Conservation (phyloP, 108 stramenopile genomes). For the Skeletonema costatum region DNA sequence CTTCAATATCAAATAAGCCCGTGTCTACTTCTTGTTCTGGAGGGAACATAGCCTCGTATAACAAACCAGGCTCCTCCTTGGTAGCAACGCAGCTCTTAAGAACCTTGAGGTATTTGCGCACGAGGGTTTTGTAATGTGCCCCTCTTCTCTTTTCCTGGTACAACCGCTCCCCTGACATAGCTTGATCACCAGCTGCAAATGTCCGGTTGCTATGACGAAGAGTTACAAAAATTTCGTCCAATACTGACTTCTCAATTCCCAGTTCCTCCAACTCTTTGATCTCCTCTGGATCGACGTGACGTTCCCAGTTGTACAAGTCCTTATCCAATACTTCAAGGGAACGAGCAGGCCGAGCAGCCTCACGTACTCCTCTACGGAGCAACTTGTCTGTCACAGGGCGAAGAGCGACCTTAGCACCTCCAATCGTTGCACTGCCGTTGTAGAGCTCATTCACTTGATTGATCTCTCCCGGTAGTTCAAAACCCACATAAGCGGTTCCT, state of each 20-base stretch:
- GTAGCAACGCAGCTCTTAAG: conserved; percentile 48
- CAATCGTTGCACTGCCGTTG: conserved; percentile 43
- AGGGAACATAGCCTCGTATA: conserved; percentile 66
- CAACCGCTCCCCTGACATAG: conserved; percentile 63
- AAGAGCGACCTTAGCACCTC: conserved; percentile 35
- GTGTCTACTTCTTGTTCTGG: conserved; percentile 70
- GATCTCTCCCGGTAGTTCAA: conserved; percentile 77
- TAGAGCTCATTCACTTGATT: conserved; percentile 49
- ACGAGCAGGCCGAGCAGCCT: conserved; percentile 60
- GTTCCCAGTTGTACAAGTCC: conserved; percentile 79
- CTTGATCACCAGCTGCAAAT: conserved; percentile 74
- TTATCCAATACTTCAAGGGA: conserved; percentile 68
- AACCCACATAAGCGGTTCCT: conserved; percentile 82
- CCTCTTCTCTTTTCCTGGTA: conserved; percentile 59
- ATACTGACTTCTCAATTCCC: conserved; percentile 61
- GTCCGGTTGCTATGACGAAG: conserved; percentile 74
- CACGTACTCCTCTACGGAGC: conserved; percentile 39
- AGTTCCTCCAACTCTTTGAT: conserved; percentile 57
- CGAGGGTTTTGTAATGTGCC: conserved; percentile 46
- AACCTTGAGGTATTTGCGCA: conserved; percentile 48
- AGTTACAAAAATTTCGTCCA: conserved; percentile 71
- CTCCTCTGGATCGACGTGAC: conserved; percentile 78
- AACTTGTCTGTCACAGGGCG: conserved; percentile 48
- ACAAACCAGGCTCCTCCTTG: conserved; percentile 63
- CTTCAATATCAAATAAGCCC: conserved; percentile 67